These are phyloP conservation scores for Emericellopsis cladophorae DNA, from an alignment of 2,329 filamentous ascomycete species.

Conservation along the genomic window DNA sequence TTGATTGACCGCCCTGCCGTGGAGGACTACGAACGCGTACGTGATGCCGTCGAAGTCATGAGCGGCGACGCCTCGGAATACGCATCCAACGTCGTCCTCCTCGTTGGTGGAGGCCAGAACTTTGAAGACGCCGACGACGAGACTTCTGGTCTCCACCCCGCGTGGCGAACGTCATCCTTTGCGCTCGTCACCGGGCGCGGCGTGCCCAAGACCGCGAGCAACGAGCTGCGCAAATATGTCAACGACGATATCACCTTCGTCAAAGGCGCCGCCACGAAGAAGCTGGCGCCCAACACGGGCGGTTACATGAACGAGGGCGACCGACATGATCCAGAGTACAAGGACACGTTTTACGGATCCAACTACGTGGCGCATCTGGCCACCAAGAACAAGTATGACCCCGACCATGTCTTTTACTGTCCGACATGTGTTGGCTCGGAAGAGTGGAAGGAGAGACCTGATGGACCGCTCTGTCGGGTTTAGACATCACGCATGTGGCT, in stretches of 20 bases:
- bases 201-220: conserved; percentile 6
- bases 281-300: conserved; percentile 23
- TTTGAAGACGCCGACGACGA: conserved; percentile 12
- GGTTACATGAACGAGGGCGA: conserved; percentile 30
- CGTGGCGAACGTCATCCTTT: conserved; percentile 12
- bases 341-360: conserved; percentile 19
- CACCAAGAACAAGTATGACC: conserved; percentile 21
- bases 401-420: conserved; percentile 18
- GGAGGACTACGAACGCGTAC: conserved; percentile 6
- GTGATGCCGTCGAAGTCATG: conserved; percentile 11
- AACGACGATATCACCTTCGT: conserved; percentile 14
- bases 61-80: conserved; percentile 11
- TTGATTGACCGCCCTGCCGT: conserved; percentile 11
- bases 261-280: conserved; percentile 16
- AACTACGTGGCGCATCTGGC: conserved; percentile 15
- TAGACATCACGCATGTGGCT: no score
- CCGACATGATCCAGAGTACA: conserved; percentile 17
- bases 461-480: conserved; percentile 8
- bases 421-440: conserved; percentile 25
- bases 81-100: conserved; percentile 10
- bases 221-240: conserved; percentile 7
- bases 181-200: conserved; percentile 7
- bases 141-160: conserved; percentile 13
- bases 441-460: conserved; percentile 10
- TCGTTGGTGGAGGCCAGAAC: conserved; percentile 16